Conservation (phyloP, 495 filamentous ascomycete genomes). For the Xylaria cubensis region DNA sequence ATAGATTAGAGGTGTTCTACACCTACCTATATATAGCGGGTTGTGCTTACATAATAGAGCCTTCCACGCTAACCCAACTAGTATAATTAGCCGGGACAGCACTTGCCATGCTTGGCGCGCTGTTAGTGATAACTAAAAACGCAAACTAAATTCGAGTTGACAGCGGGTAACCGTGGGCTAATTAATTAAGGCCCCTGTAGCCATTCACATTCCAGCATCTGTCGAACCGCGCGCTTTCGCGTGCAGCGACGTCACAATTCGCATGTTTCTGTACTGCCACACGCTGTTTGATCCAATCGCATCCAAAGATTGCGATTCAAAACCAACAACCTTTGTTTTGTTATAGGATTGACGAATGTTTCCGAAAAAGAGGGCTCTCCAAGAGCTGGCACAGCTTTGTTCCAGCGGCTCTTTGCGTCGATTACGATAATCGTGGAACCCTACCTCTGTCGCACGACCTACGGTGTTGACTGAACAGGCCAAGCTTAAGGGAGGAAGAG, state of each 20-base stretch:
- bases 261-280: neutral
- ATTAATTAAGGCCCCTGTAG: constrained; percentile 10
- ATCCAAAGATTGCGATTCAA: neutral
- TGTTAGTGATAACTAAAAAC: too few relatives aligned
- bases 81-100: too few relatives aligned
- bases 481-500: neutral
- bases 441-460: neutral
- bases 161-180: neutral
- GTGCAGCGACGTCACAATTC: constrained; percentile 20
- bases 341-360: neutral
- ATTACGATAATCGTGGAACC: neutral
- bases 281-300: neutral
- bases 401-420: constrained; percentile 1
- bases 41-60: too few relatives aligned
- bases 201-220: neutral
- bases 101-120: too few relatives aligned
- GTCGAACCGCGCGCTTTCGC: constrained; percentile 22
- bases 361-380: neutral
- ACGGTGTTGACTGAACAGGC: neutral
- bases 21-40: too few relatives aligned
- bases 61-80: too few relatives aligned
- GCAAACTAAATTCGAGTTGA: neutral
- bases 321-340: neutral
- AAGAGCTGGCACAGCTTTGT: constrained; percentile 4
- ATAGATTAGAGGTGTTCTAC: too few relatives aligned